phyloP scores from a whole-genome alignment of 441 rosid species.

The Adansonia grandidieri region DNA sequence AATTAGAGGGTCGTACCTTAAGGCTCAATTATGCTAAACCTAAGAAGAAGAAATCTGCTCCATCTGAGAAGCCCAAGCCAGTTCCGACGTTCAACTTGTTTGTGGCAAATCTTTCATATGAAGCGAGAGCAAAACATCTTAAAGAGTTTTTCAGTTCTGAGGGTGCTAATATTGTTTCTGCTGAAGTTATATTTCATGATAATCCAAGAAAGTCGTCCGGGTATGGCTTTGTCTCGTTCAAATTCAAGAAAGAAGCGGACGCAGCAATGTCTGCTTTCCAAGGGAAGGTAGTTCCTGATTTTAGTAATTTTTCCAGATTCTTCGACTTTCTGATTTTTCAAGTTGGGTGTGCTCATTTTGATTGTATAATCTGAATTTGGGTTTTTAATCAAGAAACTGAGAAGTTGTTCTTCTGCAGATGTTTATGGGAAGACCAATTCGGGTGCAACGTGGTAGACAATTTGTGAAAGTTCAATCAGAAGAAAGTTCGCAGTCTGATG shows the following conservation, averaged over 20 bases:
- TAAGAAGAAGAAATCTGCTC: conserved; percentile 54
- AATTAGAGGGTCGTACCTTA: conserved; percentile 69
- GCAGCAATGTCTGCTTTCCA: conserved; percentile 56
- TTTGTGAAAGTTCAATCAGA: conserved; percentile 58
- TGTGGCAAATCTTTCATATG: conserved; percentile 67
- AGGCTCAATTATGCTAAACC: conserved; percentile 62
- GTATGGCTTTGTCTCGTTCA: conserved; percentile 81
- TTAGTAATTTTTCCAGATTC: background rate
- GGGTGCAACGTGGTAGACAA: conserved; percentile 68
- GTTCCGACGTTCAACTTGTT: conserved; percentile 64
- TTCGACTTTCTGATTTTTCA: background rate
- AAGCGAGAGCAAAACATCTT: conserved; percentile 66
- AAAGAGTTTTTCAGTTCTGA: conserved; percentile 63
- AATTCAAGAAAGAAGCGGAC: conserved; percentile 71
- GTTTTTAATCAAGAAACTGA: conserved; percentile 12
- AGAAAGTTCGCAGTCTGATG: conserved; percentile 49
- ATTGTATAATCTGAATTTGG: background rate
- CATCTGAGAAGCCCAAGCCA: conserved; percentile 43
- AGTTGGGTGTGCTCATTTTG: background rate
- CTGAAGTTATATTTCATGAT: conserved; percentile 68
- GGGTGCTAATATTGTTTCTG: conserved; percentile 56
- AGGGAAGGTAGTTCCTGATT: conserved; percentile 62
- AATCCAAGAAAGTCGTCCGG: conserved; percentile 78
- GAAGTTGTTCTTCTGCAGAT: conserved; percentile 42
- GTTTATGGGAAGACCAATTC: conserved; percentile 72